Evolutionary conservation across 1,139 yeast species (phyloP).

Genomic region (Yamadazyma aaseri): DNA sequence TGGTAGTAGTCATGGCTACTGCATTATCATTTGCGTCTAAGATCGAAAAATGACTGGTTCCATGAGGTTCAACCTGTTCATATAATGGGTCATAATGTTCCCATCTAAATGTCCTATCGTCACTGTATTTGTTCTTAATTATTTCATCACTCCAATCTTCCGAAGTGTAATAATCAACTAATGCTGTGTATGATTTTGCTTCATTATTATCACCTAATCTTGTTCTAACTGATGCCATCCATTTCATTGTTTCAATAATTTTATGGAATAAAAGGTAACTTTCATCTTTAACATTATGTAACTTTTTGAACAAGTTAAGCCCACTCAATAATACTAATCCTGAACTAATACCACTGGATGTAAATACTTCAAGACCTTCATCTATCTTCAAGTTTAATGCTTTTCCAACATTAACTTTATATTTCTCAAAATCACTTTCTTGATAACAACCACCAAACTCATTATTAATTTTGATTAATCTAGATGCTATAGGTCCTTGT

Average conservation of each 20-base stretch:
- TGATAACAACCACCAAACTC: conserved; percentile 62
- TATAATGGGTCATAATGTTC: conserved; percentile 74
- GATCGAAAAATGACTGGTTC: conserved; percentile 83
- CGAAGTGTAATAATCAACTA: conserved; percentile 31
- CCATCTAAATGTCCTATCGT: conserved; percentile 63
- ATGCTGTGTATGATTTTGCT: conserved; percentile 17
- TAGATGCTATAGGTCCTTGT: conserved; percentile 64
- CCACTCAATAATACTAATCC: conserved; percentile 85
- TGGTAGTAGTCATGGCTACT: conserved; percentile 84
- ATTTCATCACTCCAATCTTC: conserved; percentile 58
- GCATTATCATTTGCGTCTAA: conserved; percentile 72
- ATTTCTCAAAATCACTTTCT: conserved; percentile 60
- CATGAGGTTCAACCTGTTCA: conserved; percentile 74
- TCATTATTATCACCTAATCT: conserved; percentile 65
- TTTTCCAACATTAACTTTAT: conserved; percentile 51
- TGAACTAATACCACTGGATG: conserved; percentile 76
- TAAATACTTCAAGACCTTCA: conserved; percentile 52
- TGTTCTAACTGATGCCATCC: conserved; percentile 85
- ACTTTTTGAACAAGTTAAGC: conserved; percentile 53
- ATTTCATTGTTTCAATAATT: conserved; percentile 83
- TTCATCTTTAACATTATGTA: conserved; percentile 23
- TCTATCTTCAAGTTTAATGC: conserved; percentile 49
- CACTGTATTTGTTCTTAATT: conserved; percentile 39
- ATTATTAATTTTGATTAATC: conserved; percentile 46
- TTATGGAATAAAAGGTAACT: conserved; percentile 57